Evolutionary conservation across 2,329 filamentous ascomycete genomes (phyloP), one percentile per base, ranked within the genome.

Genomic region (Pseudocercospora eumusae): DNA sequence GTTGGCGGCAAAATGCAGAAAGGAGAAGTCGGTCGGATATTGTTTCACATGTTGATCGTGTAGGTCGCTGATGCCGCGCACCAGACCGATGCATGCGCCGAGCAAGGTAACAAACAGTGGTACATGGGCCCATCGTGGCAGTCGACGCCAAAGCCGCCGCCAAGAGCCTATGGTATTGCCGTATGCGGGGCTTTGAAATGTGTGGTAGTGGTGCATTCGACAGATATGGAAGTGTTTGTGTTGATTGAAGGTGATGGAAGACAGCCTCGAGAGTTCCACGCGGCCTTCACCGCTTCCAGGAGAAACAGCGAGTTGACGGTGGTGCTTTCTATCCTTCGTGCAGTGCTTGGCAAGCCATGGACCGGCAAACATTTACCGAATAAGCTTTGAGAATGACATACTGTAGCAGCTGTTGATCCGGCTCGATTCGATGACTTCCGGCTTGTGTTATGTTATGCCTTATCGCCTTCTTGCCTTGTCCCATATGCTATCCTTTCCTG

Each of bases 21-120:
- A 25, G 10, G 56, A 42, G 45, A 66, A 68, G 54, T 65, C 57
- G 1, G 66, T 68, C 3, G 64, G 42, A 21, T 49, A 50, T 7
- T 40, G 57, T 52, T 68, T 66, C 31, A 66, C 27, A 5, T 33
- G 33, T 31, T 68, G 62, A 49, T 68, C 64, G 10, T 60, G 56
- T 5, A 63, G n/a, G 11, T 68, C 61, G 8, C 56, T 44, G 7
- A 62, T 23, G 10, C 62, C 60, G 13, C 60, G 60, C 7, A 56
- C 11, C 20, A 66, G 59, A 15, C 62, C 66, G 4, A 50, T n/a
- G 4, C 21, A 4, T 8, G 63, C 60, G 11, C 60, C 60, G 15
- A 62, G 9, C 11, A 55, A 9, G 4, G 59, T 47, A 3, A 63
- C 45, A 15, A 45, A 33, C 20, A 59, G 9, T 9, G 55, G 23